These are phyloP conservation scores for Lolium rigidum DNA, from an alignment of 176 grass and related monocot species.

Conservation along the genomic window DNA sequence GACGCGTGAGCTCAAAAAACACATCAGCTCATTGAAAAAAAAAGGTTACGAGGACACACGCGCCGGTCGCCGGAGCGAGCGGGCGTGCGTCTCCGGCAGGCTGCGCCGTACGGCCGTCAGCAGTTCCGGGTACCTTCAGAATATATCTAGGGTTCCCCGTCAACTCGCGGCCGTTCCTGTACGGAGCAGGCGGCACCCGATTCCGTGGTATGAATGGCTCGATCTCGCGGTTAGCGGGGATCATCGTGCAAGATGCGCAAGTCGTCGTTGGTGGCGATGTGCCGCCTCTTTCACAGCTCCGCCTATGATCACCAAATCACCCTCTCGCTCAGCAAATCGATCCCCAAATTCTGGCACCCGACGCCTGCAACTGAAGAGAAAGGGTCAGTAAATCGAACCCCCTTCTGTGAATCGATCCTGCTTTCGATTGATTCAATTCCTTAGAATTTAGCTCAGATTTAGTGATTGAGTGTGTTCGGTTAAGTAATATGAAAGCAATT, in stretches of 20 bases:
- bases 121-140: neutral
- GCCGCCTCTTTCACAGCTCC: constrained; percentile 81
- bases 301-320: constrained; percentile 66
- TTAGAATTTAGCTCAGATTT: too few species aligned
- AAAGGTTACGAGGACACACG: neutral
- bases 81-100: neutral
- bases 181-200: neutral
- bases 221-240: constrained; percentile 48
- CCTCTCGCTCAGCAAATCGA: too few species aligned
- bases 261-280: constrained; percentile 79
- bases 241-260: constrained; percentile 91
- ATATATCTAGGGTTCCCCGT: neutral
- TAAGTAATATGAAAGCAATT: too few species aligned
- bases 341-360: constrained; percentile 82
- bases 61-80: neutral
- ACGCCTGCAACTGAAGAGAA: constrained; percentile 69
- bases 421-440: too few species aligned
- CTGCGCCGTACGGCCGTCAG: neutral
- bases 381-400: constrained; percentile 31
- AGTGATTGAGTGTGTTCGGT: too few species aligned
- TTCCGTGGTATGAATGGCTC: neutral
- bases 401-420: too few species aligned
- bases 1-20: too few species aligned
- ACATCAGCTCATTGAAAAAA: too few species aligned
- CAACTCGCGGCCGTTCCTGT: neutral